Base-by-base conservation (phyloP, 176 grass and related monocot genomes). In the Rhynchospora pubera region DNA sequence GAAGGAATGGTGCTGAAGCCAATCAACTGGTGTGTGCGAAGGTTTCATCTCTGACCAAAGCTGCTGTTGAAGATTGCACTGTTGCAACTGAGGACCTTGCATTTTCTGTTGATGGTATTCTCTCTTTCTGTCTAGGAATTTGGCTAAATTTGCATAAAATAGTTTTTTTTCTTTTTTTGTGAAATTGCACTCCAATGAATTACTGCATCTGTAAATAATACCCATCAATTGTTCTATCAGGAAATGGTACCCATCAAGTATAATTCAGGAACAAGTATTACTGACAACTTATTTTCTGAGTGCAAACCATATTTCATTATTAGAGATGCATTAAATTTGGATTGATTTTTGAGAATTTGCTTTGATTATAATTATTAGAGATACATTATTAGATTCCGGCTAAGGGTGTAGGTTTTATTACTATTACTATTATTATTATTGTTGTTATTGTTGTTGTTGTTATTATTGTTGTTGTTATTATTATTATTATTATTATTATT, bases 61-160 rank as follows among this genome's bases (percentile, higher is more conserved):
- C 79, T 79, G 79, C 82, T 44, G 22, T 90, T 47, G 78, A 93
- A 89, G 87, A 91, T 82, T 84, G 55, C 52, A 82, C 89, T 75
- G 18, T 87, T 64, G 76, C 82, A 84, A 90, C 66, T 80, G 63
- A 85, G 58, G 63, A 63, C 64, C 87, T 97, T 87, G 19, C 79
- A 59, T 87, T 46, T 73, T 97, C 82, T 34, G 88, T 91, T 64
- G 89, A 93, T 0, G 84, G 94, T 97, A 77, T 7, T 84, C 13
- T 66, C 16, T 46, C n/a, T 72, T 18, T 64, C 16, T 65, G 18
- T 53, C 6, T 57, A 19, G 76, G 24, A 71, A 72, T 12, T 13
- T 72, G 18, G 9, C 9, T 13, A 72, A 22, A 16, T 68, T 68
- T 43, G 5, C 30, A 42, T 28, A 28, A 8, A 66, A 66, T 65